Evolutionary conservation across 352 stramenopile species (phyloP).

Genomic region (Thalassiosira delicatula): DNA sequence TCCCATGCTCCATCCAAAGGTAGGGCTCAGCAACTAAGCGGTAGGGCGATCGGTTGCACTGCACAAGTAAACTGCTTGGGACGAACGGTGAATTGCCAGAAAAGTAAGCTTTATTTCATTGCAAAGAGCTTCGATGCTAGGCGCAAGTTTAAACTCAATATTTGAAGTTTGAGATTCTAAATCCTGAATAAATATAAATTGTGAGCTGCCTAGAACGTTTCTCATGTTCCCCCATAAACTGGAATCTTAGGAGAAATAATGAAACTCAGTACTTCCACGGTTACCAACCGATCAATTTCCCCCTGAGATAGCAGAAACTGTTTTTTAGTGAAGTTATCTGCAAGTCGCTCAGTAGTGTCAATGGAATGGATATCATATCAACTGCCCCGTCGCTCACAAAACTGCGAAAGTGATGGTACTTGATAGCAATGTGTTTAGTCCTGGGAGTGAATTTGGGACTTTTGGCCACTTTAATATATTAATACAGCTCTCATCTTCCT

Average conservation of each 20-base stretch:
- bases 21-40: too few species aligned
- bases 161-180: neutral
- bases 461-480: conserved; percentile 36
- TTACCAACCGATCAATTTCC: conserved; percentile 1
- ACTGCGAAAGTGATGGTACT: neutral
- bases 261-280: neutral
- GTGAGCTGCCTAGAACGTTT: too few species aligned
- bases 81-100: neutral
- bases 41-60: too few species aligned
- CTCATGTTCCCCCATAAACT: neutral
- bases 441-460: conserved; percentile 23
- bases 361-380: neutral
- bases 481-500: conserved; percentile 21
- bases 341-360: neutral
- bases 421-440: conserved; percentile 50
- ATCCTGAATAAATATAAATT: neutral
- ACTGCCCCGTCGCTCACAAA: neutral
- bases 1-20: too few species aligned
- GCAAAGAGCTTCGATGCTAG: too few species aligned
- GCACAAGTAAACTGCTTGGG: too few species aligned
- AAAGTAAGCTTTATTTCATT: neutral
- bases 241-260: neutral
- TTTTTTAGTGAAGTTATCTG: neutral
- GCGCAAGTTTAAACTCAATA: neutral
- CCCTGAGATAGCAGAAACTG: neutral